Base-by-base conservation (phyloP, 257 asterid genomes). In the Cruciata laevipes region DNA sequence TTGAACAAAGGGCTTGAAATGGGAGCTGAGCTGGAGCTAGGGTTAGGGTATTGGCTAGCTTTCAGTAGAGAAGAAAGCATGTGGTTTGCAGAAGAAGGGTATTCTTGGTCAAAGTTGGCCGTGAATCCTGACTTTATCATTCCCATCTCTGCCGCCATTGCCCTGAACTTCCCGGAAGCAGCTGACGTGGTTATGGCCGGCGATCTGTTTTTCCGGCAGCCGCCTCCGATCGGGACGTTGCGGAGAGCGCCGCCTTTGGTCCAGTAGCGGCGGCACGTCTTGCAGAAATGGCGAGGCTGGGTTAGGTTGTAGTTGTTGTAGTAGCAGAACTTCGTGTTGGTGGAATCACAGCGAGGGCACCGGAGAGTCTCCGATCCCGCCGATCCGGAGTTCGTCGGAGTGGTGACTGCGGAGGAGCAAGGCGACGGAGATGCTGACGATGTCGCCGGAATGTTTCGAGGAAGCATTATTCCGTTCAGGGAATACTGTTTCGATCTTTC, bases 251-350 rank as follows among this genome's bases (percentile, higher is more conserved):
- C 96, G 31, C 96, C 96, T 77, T 87, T 89, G 2, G 96, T 89
- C 96, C 96, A 89, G 75, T 89, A 89, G 51, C 96, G 96, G 64
- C 95, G 93, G 76, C 96, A 89, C 10, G 96, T 83, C 83, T 89
- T 89, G 85, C 96, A 89, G 81, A 89, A 89, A 68, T 89, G 95
- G 76, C 96, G 96, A 0, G 96, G 96, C 73, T 89, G 96, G 37
- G 96, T 89, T 77, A 89, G 89, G 76, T 87, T 89, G 82, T 89
- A 89, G 89, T 89, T 89, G 85, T 89, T 89, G 84, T 89, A 89
- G 83, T 89, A 89, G 42, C 96, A 89, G 57, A 90, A 90, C 53
- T 90, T 90, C 0, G 97, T 90, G 83, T 87, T 90, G 3, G 94
- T 63, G 0, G 97, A 90, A 64, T 87, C 95, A 60, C 97, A 90